Conservation (phyloP, 2,329 filamentous ascomycete species). For the Paecilomyces sp. region DNA sequence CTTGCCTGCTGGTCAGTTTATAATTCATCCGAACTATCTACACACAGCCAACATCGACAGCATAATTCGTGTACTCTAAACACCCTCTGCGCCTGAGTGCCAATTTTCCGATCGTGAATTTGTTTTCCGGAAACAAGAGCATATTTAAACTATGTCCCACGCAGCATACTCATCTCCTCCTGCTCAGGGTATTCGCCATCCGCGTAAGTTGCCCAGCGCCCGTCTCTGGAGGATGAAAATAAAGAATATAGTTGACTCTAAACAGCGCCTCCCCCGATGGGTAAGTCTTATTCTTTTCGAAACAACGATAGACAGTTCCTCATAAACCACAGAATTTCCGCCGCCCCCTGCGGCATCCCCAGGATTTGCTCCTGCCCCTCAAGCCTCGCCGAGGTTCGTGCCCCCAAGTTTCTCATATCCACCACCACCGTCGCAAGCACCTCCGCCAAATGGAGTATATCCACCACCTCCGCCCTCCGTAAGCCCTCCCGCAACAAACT, state of each 20-base stretch:
- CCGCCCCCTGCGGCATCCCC: constrained; percentile 15
- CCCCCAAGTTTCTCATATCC: constrained; percentile 16
- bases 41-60: too few species aligned
- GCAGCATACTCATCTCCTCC: neutral
- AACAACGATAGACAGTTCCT: neutral
- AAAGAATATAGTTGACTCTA: neutral
- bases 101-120: neutral
- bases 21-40: too few species aligned
- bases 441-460: constrained; percentile 10
- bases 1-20: too few species aligned
- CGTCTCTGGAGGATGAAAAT: neutral
- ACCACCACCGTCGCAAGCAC: constrained; percentile 16
- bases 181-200: neutral
- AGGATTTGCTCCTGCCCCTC: constrained; percentile 12
- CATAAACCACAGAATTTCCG: constrained; percentile 12
- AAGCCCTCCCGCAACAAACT: constrained; percentile 53
- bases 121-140: neutral
- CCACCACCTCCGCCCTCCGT: constrained; percentile 15
- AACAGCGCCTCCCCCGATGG: neutral
- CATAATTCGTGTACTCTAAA: neutral
- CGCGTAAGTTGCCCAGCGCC: neutral
- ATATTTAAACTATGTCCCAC: neutral
- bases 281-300: neutral
- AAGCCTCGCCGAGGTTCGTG: constrained; percentile 13
- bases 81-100: neutral